Conservation (phyloP, 306 rosid genomes). For the Lathyrus tuberosus region DNA sequence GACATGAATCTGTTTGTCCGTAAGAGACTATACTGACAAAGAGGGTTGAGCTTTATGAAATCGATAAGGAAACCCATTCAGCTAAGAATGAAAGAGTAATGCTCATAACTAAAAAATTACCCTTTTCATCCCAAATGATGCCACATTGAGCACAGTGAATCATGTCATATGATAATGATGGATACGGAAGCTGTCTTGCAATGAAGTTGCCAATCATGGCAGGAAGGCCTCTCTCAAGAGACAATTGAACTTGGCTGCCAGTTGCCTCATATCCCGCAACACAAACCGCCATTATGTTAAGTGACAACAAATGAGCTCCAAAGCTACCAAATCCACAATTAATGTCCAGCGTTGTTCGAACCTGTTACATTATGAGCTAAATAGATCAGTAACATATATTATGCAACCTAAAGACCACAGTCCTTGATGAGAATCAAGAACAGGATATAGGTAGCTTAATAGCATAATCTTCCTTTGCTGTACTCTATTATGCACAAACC, state of each 20-base stretch:
- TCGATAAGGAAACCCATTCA: slow-evolving; percentile 18
- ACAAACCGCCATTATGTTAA: slow-evolving; percentile 86
- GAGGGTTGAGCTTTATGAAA: slow-evolving; percentile 7
- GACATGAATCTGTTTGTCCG: slow-evolving; percentile 45
- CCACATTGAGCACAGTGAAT: slow-evolving; percentile 97
- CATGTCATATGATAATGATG: slow-evolving; percentile 91
- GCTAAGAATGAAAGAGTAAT: slow-evolving; percentile 30
- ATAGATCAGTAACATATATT: slow-evolving; percentile 30
- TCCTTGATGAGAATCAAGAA: slow-evolving; percentile 11
- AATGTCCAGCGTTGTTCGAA: slow-evolving; percentile 77
- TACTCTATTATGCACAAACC: slow-evolving; percentile 16
- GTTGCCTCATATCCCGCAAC: slow-evolving; percentile 93
- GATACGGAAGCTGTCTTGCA: slow-evolving; percentile 87
- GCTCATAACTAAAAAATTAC: slow-evolving; percentile 49
- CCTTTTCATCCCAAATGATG: slow-evolving; percentile 81
- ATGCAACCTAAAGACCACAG: slow-evolving; percentile 16
- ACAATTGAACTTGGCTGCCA: slow-evolving; percentile 98
- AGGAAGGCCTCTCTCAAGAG: slow-evolving; percentile 99
- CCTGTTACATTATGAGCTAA: slow-evolving; percentile 55
- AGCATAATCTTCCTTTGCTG: slow-evolving; percentile 28
- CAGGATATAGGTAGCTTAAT: slow-evolving; percentile 18
- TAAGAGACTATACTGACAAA: slow-evolving; percentile 44
- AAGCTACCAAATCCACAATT: slow-evolving; percentile 99
- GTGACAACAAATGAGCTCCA: slow-evolving; percentile 89
- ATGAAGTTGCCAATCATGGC: slow-evolving; percentile 89